Base-by-base conservation (phyloP, 2,329 filamentous ascomycete species). In the Talaromyces sp. region DNA sequence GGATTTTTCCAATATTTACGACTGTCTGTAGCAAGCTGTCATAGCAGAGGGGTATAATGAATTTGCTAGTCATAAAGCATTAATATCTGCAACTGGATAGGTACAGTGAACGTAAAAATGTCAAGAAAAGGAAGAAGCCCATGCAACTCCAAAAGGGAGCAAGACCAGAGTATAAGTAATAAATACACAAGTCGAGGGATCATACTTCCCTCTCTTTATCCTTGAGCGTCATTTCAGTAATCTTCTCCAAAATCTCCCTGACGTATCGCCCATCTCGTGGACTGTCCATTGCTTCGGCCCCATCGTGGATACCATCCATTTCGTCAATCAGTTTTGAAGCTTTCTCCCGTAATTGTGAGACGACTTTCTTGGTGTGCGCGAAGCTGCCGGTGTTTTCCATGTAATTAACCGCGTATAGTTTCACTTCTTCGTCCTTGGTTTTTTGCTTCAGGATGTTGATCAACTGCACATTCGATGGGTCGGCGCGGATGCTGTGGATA, bases 381-480 rank as follows among this genome's bases (percentile, higher is more conserved):
- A 99, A 97, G 74, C 90, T 96, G 43, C 93, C 93, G 0, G 91
- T 96, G 68, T 85, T 83, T 77, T 97, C 89, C 92, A 99, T 96
- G 76, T 97, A 96, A 54, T 84, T 84, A 22, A 98, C 89, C 2
- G 95, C 95, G 76, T 97, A 98, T 67, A 87, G 83, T 83, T 98
- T 98, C 62, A 98, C 91, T 73, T 94, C 90, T 56, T 91, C 88
- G 72, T 97, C 91, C 22, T 84, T 86, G 0, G 93, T 93, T 79
- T 93, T 94, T 78, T 97, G 93, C 78, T 92, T 92, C 49, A 98
- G 83, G 64, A 98, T 97, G 74, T 95, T 97, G 77, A 97, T 86
- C 64, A 99, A 85, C 73, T 96, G 19, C 87, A 91, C 75, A 64
- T 80, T 81, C 3, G 72, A 72, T 2, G 78, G 78, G 74, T 93